Conservation (phyloP, 495 filamentous ascomycete genomes). For the Aspergillus hancockii region DNA sequence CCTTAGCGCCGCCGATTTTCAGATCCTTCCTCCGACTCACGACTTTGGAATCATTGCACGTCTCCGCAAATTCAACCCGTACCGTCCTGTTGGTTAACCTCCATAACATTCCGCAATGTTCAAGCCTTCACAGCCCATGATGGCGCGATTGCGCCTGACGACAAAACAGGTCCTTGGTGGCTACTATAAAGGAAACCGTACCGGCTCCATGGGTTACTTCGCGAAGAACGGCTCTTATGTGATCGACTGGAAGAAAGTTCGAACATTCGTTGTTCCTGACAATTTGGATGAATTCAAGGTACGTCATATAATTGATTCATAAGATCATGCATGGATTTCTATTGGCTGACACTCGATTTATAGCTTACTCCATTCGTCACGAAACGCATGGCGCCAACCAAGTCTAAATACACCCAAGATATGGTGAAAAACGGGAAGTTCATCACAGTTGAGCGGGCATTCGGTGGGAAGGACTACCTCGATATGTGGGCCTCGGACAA, state of each 20-base stretch:
- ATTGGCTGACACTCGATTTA: constrained; percentile 21
- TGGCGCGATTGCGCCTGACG: constrained; percentile 69
- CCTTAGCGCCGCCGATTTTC: constrained; percentile 30
- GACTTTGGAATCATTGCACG: constrained; percentile 5
- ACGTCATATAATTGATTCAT: constrained; percentile 17
- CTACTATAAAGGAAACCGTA: constrained; percentile 94
- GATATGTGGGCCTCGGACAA: constrained; percentile 43
- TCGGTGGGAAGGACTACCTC: constrained; percentile 41
- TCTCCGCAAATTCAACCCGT: constrained; percentile 7
- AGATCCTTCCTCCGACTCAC: constrained; percentile 19
- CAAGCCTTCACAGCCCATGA: constrained; percentile 71
- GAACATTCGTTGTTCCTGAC: constrained; percentile 82
- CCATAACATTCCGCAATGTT: constrained; percentile 44
- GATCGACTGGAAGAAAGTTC: constrained; percentile 82
- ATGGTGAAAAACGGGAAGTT: constrained; percentile 28
- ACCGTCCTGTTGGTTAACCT: neutral
- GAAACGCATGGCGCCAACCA: constrained; percentile 52
- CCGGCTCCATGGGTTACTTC: constrained; percentile 83
- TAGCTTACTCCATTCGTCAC: constrained; percentile 90
- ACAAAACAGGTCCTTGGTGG: constrained; percentile 92
- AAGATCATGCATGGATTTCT: neutral
- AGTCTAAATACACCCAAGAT: constrained; percentile 37
- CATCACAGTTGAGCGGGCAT: constrained; percentile 29
- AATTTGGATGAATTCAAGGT: constrained; percentile 72
- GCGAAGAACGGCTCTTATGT: constrained; percentile 82